Conservation (phyloP, 1,139 yeast genomes). For the Protomyces inundatus region DNA sequence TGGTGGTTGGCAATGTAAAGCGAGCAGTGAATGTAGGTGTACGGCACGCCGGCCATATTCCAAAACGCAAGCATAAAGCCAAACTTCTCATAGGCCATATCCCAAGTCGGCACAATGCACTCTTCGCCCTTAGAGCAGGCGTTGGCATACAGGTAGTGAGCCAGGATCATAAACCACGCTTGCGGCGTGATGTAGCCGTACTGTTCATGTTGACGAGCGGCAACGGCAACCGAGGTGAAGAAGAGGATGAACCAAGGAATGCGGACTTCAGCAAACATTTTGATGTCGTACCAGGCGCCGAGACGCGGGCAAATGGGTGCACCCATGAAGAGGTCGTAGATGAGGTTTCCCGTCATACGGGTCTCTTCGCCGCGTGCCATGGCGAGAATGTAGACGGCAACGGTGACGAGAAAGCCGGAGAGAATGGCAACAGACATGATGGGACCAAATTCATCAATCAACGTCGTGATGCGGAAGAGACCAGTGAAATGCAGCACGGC, state of each 20-base stretch:
- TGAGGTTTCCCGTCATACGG: constrained; percentile 82
- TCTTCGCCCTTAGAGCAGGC: constrained; percentile 98
- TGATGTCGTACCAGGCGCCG: constrained; percentile 75
- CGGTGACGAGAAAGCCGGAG: constrained; percentile 67
- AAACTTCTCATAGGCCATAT: constrained; percentile 97
- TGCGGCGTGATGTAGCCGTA: constrained; percentile 79
- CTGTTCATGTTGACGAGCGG: constrained; percentile 68
- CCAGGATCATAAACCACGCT: constrained; percentile 65
- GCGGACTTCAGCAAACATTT: constrained; percentile 96
- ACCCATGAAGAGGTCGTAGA: constrained; percentile 94
- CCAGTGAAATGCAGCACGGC: constrained; percentile 66
- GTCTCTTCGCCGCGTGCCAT: constrained; percentile 49
- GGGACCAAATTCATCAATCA: constrained; percentile 79
- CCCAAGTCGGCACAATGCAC: constrained; percentile 96
- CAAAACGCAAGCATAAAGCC: constrained; percentile 97
- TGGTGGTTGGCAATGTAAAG: constrained; percentile 74
- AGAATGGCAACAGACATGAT: constrained; percentile 87
- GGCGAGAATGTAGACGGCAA: constrained; percentile 54
- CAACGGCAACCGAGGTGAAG: constrained; percentile 69
- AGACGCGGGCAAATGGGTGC: constrained; percentile 94
- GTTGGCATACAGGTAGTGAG: constrained; percentile 92
- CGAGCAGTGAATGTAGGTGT: constrained; percentile 92
- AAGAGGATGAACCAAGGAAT: constrained; percentile 92
- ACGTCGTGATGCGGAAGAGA: constrained; percentile 62
- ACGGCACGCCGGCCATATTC: constrained; percentile 99